These are phyloP conservation scores for Taphrina wiesneri DNA, from an alignment of 1,139 yeast genomes.

Conservation along the genomic window DNA sequence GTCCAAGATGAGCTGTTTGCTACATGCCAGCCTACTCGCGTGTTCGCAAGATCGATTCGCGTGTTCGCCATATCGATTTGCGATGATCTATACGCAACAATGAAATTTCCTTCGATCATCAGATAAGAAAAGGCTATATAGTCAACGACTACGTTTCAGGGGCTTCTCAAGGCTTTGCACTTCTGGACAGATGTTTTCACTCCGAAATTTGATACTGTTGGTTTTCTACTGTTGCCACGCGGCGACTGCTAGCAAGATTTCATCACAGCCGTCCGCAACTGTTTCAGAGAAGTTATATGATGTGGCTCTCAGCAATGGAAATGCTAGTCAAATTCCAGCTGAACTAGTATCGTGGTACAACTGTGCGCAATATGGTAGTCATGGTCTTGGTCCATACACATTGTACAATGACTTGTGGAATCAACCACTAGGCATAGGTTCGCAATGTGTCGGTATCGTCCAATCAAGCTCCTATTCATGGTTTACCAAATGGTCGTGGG, in stretches of 20 bases:
- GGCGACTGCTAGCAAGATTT: not conserved
- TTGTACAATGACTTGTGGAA: conserved; percentile 12
- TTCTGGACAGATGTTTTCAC: not conserved
- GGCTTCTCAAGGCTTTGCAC: not conserved
- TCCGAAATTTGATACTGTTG: not conserved
- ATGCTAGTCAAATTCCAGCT: not conserved
- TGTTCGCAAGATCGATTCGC: not conserved
- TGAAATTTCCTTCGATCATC: not conserved
- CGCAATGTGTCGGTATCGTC: not conserved
- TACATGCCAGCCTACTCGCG: not conserved
- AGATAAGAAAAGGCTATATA: too few species aligned
- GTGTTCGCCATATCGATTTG: too few species aligned
- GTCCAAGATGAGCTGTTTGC: not conserved
- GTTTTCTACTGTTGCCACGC: not conserved
- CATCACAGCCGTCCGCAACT: not conserved
- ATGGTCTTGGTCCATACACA: not conserved
- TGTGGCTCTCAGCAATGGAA: not conserved
- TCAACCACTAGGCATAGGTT: not conserved
- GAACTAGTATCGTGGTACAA: not conserved
- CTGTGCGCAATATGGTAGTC: not conserved
- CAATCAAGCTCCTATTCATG: not conserved
- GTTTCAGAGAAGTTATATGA: not conserved
- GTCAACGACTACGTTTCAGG: not conserved
- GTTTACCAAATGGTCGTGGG: conserved; percentile 8
- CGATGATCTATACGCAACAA: not conserved